These are phyloP conservation scores for Centaurea solstitialis DNA, from an alignment of 129 eudicot species.

Conservation along the genomic window DNA sequence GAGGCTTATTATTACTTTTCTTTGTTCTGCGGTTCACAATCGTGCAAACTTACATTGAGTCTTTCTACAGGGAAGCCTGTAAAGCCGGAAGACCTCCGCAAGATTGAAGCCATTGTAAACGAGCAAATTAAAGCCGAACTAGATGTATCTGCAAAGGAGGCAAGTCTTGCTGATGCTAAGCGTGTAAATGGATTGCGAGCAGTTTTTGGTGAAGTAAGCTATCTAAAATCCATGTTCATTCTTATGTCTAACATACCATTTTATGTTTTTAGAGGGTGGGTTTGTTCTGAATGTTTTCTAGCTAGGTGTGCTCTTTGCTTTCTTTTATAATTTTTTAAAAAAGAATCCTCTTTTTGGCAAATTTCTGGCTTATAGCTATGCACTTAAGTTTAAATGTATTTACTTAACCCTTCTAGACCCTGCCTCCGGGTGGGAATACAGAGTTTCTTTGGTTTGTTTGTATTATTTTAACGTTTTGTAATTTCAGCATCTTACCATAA, in stretches of 20 bases:
- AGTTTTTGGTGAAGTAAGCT: constrained; percentile 94
- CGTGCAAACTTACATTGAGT: constrained; percentile 3
- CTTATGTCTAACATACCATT: background rate
- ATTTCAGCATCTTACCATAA: background rate
- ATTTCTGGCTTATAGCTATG: background rate
- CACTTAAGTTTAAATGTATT: background rate
- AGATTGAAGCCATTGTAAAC: constrained; percentile 82
- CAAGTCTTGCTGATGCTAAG: constrained; percentile 77
- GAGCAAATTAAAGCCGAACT: constrained; percentile 87
- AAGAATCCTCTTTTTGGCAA: background rate
- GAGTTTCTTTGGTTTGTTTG: background rate
- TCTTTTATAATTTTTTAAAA: no score
- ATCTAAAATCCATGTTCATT: background rate
- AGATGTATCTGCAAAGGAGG: constrained; percentile 87
- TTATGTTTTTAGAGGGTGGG: background rate
- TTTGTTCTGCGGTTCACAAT: background rate
- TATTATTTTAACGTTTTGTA: background rate
- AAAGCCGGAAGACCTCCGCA: constrained; percentile 72
- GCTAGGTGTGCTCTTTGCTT: background rate
- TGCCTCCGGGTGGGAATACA: background rate
- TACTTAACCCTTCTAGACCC: background rate
- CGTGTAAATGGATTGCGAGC: constrained; percentile 80
- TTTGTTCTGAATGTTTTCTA: background rate
- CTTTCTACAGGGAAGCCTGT: constrained; percentile 80
- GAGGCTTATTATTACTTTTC: constrained; percentile 13